Evolutionary conservation across 495 filamentous ascomycete genomes (phyloP), one percentile per base, ranked within the genome.

Genomic region (Monascus purpureus): DNA sequence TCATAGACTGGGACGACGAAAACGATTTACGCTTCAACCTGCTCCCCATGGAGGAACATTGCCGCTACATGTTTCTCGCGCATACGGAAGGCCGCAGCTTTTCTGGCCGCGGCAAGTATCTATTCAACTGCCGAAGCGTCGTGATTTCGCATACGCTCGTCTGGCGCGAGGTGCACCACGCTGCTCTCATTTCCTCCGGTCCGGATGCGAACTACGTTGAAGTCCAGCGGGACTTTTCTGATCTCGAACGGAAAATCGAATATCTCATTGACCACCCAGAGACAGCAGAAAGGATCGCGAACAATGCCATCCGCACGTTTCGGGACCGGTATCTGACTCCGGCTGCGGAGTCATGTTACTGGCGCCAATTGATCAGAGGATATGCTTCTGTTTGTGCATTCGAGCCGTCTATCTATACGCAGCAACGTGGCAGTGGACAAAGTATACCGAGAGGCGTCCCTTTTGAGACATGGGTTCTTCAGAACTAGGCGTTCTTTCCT

Each of bases 311-410:
- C 6, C 42, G 42, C 25, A 65, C 57, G 12, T 76, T 78, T 41
- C 45, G 71, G 2, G 68, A 75, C 37, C 57, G 70, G 6, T 75
- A 75, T 42, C 50, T 73, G 18, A 75, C 73, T 12, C 68, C 69
- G 0, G 72, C 74, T 7, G 72, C 72, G 0, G 65, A 73, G 45
- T 56, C 65, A 2, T 77, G 70, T 32, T 75, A 77, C 40, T 77
- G 73, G 73, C 55, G 73, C 13, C 40, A 57, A 29, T 38, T 78
- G 48, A 42, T 77, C 2, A 44, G 46, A 13, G 47, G 45, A 18
- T 77, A 68, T 58, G 59, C 54, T 2, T 43, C 41, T 9, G 61
- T 66, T 16, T 48, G 41, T 36, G 50, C 47, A 25, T 63, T 67
- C 40, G 55, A 57, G 47, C 61, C 61, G 1, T 45, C 53, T 2